Conservation (phyloP, 2,329 filamentous ascomycete species). For the Leptosphaerulina australis region DNA sequence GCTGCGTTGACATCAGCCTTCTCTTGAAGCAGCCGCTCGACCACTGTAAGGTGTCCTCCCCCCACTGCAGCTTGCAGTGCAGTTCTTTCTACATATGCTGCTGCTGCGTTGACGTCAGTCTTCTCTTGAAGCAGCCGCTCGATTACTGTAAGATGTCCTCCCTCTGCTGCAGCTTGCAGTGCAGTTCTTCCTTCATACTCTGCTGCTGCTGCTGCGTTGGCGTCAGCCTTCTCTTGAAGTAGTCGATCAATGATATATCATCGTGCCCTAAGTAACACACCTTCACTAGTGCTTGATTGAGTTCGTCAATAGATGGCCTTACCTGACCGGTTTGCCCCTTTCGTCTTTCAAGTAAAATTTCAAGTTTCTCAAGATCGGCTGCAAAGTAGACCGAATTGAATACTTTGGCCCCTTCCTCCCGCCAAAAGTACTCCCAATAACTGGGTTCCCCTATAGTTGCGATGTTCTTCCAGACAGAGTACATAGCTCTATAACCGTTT, state of each 20-base stretch:
- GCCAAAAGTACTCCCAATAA: constrained; percentile 26
- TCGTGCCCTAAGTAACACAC: constrained; percentile 18
- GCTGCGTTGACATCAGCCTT: too few species aligned
- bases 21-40: too few species aligned
- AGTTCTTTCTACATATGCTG: too few species aligned
- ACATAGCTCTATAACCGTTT: constrained; percentile 21
- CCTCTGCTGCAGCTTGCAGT: too few species aligned
- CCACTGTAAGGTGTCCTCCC: too few species aligned
- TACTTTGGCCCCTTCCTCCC: constrained; percentile 19
- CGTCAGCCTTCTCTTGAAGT: constrained; percentile 16
- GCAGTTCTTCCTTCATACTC: too few species aligned
- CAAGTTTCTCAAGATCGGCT: constrained; percentile 23
- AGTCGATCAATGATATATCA: constrained; percentile 17
- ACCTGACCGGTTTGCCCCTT: neutral
- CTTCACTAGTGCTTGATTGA: constrained; percentile 9
- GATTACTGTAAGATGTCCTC: too few species aligned
- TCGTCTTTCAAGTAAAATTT: constrained; percentile 16
- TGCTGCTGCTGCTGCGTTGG: too few species aligned
- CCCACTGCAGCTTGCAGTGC: too few species aligned
- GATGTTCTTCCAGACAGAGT: constrained; percentile 20
- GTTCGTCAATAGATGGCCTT: constrained; percentile 17
- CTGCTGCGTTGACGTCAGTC: too few species aligned
- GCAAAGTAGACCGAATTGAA: constrained; percentile 22
- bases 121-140: too few species aligned
- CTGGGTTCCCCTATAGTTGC: constrained; percentile 13